phyloP scores from a whole-genome alignment of 2,329 filamentous ascomycete species.

The Lachnellula occidentalis region DNA sequence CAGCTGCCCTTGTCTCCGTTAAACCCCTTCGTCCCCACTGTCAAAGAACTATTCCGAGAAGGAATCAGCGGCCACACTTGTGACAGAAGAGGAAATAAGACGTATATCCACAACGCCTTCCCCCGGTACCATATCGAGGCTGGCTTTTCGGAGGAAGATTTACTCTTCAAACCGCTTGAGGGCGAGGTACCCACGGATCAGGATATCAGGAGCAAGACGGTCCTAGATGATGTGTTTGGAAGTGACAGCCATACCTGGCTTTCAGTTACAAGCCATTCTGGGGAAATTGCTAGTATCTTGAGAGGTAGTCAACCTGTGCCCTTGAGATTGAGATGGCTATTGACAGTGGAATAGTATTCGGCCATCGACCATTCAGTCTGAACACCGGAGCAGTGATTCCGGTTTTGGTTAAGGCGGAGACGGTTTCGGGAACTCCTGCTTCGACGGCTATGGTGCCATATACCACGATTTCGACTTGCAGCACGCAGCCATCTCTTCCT shows the following conservation, averaged over 20 bases:
- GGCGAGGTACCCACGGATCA: constrained; percentile 43
- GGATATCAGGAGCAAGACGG: constrained; percentile 42
- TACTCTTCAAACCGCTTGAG: constrained; percentile 39
- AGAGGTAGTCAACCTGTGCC: constrained; percentile 20
- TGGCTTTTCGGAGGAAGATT: constrained; percentile 54
- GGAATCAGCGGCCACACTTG: constrained; percentile 64
- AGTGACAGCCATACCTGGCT: constrained; percentile 50
- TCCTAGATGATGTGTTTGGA: constrained; percentile 53
- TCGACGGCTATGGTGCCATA: constrained; percentile 16
- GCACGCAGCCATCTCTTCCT: constrained; percentile 33
- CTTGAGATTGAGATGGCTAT: background rate
- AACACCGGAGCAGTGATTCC: constrained; percentile 63
- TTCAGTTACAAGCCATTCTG: constrained; percentile 55
- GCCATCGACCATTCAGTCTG: constrained; percentile 54
- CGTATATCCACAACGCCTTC: constrained; percentile 47
- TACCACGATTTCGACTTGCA: constrained; percentile 18
- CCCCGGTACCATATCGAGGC: constrained; percentile 52
- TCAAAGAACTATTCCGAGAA: constrained; percentile 64
- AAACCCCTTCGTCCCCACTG: constrained; percentile 48
- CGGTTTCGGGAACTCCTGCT: constrained; percentile 21
- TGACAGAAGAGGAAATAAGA: constrained; percentile 52
- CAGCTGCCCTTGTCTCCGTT: constrained; percentile 46
- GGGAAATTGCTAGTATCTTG: constrained; percentile 48
- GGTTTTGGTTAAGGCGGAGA: constrained; percentile 57
- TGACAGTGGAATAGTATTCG: constrained; percentile 37